Evolutionary conservation across 805 yeast genomes (phyloP).

Genomic region (Ogataea dorogensis): DNA sequence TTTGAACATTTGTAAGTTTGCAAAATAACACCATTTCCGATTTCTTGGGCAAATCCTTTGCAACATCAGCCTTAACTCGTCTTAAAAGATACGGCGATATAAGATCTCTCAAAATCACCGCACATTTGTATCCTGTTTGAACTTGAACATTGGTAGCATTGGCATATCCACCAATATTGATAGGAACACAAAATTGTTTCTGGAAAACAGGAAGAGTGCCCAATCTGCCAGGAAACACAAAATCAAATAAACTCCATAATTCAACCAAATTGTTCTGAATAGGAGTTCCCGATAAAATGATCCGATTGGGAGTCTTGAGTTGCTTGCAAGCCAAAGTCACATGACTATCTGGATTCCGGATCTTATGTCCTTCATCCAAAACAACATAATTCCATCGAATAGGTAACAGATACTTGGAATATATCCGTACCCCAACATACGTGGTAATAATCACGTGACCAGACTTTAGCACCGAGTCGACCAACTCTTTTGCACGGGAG

Average conservation of each 20-base stretch:
- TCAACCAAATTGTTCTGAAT: constrained; percentile 91
- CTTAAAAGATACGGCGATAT: constrained; percentile 87
- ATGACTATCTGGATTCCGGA: constrained; percentile 89
- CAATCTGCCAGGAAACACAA: constrained; percentile 88
- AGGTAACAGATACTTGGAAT: constrained; percentile 60
- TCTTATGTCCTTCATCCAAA: constrained; percentile 95
- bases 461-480: constrained; percentile 54
- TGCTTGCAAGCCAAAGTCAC: constrained; percentile 85
- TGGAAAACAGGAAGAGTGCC: constrained; percentile 96
- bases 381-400: constrained; percentile 87
- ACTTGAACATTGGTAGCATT: constrained; percentile 95
- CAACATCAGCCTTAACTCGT: constrained; percentile 90
- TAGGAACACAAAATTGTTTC: constrained; percentile 87
- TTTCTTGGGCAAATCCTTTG: constrained; percentile 89
- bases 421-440: constrained; percentile 56
- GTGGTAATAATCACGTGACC: constrained; percentile 92
- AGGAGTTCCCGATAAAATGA: constrained; percentile 93
- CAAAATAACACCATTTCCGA: constrained; percentile 94
- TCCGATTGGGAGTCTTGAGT: constrained; percentile 76
- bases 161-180: constrained; percentile 96
- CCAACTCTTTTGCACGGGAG: constrained; percentile 38
- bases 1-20: constrained; percentile 73
- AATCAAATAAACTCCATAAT: constrained; percentile 93
- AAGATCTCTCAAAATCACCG: constrained; percentile 81
- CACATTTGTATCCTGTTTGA: constrained; percentile 94